phyloP scores from a whole-genome alignment of 2,329 filamentous ascomycete genomes.

The Ophioceras dolichostomum region DNA sequence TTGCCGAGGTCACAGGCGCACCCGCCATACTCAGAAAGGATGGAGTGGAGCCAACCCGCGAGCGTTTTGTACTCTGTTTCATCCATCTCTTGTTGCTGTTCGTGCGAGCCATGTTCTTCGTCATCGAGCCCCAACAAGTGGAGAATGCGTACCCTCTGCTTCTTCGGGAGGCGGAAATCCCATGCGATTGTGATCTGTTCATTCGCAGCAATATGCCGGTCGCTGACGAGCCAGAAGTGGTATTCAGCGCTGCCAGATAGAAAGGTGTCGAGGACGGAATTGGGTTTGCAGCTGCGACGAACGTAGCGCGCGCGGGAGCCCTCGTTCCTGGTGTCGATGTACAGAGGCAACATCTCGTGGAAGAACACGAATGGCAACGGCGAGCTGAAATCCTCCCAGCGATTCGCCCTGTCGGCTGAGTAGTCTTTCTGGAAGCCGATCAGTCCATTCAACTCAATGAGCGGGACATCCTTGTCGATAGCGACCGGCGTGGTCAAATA shows the following conservation, averaged over 20 bases:
- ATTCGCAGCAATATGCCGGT: conserved; percentile 54
- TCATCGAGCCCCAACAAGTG: conserved; percentile 50
- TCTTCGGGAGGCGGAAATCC: conserved; percentile 55
- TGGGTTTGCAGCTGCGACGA: conserved; percentile 84
- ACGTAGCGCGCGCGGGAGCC: conserved; percentile 80
- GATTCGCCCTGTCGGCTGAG: conserved; percentile 51
- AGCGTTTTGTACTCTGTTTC: conserved; percentile 49
- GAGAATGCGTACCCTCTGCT: conserved; percentile 38
- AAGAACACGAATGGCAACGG: conserved; percentile 73
- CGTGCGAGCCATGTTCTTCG: conserved; percentile 35
- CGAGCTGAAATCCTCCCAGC: conserved; percentile 54
- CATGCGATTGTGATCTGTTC: conserved; percentile 53
- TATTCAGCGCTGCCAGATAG: conserved; percentile 69
- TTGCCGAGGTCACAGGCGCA: conserved; percentile 59
- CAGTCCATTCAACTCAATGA: conserved; percentile 65
- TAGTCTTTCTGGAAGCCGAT: conserved; percentile 66
- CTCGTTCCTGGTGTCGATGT: conserved; percentile 82
- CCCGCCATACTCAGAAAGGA: conserved; percentile 67
- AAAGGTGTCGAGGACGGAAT: conserved; percentile 77
- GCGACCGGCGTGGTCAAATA: conserved; percentile 39
- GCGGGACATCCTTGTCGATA: conserved; percentile 43
- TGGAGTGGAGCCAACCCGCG: conserved; percentile 52
- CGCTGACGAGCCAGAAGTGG: conserved; percentile 87
- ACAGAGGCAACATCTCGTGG: conserved; percentile 77
- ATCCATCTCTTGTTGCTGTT: conserved; percentile 42